Conservation (phyloP, 306 rosid genomes). For the Dryas drummondii region DNA sequence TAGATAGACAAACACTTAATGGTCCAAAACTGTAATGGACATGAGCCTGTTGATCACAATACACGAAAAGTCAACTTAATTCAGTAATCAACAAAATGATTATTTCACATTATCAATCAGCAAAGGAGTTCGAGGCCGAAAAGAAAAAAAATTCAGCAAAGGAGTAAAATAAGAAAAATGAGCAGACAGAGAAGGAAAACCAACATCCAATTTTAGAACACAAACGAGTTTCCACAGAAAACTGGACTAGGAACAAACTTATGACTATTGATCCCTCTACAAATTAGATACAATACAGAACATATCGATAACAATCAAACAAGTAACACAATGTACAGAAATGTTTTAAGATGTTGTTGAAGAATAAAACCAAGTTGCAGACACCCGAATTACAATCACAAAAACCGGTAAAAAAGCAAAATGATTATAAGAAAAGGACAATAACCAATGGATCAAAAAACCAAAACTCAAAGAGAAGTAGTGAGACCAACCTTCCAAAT, state of each 20-base stretch:
- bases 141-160: background rate
- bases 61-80: conserved; percentile 20
- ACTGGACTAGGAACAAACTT: conserved; percentile 1
- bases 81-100: conserved; percentile 12
- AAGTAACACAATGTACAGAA: conserved; percentile 8
- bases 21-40: conserved; percentile 56
- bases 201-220: conserved; percentile 14
- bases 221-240: conserved; percentile 4
- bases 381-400: conserved; percentile 12
- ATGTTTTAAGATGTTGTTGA: background rate
- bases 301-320: conserved; percentile 23
- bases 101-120: conserved; percentile 5
- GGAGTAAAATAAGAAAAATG: background rate
- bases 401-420: conserved; percentile 4
- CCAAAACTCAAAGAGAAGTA: conserved; percentile 17
- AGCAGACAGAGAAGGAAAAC: conserved; percentile 13
- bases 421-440: conserved; percentile 12
- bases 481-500: conserved; percentile 63
- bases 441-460: conserved; percentile 26
- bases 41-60: conserved; percentile 61
- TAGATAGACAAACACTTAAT: conserved; percentile 47
- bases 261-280: conserved; percentile 19
- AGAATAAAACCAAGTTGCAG: conserved; percentile 25
- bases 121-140: background rate
- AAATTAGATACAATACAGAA: conserved; percentile 19